These are phyloP conservation scores for Friedmanniomyces endolithicus DNA, from an alignment of 495 filamentous ascomycete genomes.

Conservation along the genomic window DNA sequence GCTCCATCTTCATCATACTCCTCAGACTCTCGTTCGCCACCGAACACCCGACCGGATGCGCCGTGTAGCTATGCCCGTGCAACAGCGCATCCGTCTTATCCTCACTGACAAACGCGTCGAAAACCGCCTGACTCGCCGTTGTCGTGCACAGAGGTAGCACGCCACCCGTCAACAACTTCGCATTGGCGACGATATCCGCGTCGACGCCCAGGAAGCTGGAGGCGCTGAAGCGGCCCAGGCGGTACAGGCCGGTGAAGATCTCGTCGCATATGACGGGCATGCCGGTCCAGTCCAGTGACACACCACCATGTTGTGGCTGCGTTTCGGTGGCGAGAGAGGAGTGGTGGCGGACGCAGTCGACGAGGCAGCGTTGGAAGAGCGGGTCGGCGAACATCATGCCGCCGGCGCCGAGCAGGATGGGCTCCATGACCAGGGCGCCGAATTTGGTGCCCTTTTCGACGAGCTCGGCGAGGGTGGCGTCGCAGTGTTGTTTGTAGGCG, in stretches of 20 bases:
- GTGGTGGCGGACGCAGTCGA: conserved; percentile 44
- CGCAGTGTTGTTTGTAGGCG: conserved; percentile 48
- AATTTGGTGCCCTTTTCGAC: conserved; percentile 48
- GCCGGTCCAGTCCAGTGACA: conserved; percentile 43
- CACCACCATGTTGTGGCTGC: neutral
- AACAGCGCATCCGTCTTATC: conserved; percentile 62
- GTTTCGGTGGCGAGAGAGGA: neutral
- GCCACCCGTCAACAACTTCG: conserved; percentile 68
- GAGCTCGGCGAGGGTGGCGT: conserved; percentile 37
- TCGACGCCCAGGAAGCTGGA: conserved; percentile 52
- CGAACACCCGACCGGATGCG: conserved; percentile 61
- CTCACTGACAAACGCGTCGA: conserved; percentile 50
- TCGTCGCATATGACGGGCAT: conserved; percentile 68
- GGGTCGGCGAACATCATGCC: conserved; percentile 74
- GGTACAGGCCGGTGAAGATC: conserved; percentile 71
- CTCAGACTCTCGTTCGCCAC: conserved; percentile 50
- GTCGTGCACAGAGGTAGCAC: conserved; percentile 63
- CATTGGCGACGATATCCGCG: conserved; percentile 61
- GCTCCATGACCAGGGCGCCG: conserved; percentile 63
- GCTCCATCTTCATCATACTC: conserved; percentile 44
- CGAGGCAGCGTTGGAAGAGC: conserved; percentile 58
- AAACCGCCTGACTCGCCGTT: conserved; percentile 56
- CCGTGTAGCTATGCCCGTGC: conserved; percentile 74
- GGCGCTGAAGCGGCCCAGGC: conserved; percentile 53
- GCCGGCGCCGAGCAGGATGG: conserved; percentile 61